Conservation (phyloP, 1,284 basidiomycete species). For the Ustilago loliicola region DNA sequence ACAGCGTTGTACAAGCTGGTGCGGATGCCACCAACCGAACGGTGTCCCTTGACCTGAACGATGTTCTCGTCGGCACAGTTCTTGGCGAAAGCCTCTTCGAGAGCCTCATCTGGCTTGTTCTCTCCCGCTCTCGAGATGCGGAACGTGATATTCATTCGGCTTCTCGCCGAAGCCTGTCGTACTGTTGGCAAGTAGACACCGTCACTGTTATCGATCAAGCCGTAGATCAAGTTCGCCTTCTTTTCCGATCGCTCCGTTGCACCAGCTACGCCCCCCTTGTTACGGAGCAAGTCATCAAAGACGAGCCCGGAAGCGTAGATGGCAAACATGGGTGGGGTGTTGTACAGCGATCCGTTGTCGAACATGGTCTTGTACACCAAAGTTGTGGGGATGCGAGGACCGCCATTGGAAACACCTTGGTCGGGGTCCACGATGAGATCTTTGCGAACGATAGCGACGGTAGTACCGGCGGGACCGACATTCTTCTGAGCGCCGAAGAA, state of each 20-base stretch:
- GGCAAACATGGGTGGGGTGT: conserved; percentile 92
- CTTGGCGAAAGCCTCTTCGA: conserved; percentile 63
- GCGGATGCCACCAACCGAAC: conserved; percentile 76
- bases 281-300: conserved; percentile 77
- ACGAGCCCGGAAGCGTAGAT: conserved; percentile 94
- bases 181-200: conserved; percentile 61
- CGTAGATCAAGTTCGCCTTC: conserved; percentile 62
- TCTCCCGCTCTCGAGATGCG: conserved; percentile 51
- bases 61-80: conserved; percentile 57
- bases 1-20: conserved; percentile 96
- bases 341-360: conserved; percentile 86
- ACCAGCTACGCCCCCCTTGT: conserved; percentile 77
- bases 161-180: conserved; percentile 57
- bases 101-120: conserved; percentile 54
- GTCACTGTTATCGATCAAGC: conserved; percentile 54
- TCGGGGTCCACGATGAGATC: conserved; percentile 76
- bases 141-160: conserved; percentile 70
- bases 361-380: conserved; percentile 88
- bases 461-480: conserved; percentile 92
- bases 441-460: conserved; percentile 90
- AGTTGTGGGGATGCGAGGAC: conserved; percentile 80
- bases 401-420: conserved; percentile 68
- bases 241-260: conserved; percentile 52
- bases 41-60: conserved; percentile 63
- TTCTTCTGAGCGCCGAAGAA: conserved; percentile 99